phyloP scores from a whole-genome alignment of 352 stramenopile genomes.

The Phytophthora tentaculata region DNA sequence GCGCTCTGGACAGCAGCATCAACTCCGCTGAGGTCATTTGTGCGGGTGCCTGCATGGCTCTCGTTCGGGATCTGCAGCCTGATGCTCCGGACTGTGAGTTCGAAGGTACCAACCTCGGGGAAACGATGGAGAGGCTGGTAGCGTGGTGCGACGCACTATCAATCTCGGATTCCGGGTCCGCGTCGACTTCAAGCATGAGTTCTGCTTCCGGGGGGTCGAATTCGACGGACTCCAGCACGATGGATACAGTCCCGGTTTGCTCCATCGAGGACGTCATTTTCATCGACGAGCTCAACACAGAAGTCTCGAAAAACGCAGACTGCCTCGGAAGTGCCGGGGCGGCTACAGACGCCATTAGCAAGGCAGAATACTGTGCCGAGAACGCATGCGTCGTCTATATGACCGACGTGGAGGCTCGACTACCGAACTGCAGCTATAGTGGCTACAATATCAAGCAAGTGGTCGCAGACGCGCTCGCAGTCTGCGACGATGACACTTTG shows the following conservation, averaged over 20 bases:
- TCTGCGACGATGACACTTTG: constrained; percentile 13
- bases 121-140: constrained; percentile 7
- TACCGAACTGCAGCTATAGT: constrained; percentile 21
- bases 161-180: neutral
- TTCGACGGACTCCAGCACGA: neutral
- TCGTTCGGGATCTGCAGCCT: constrained; percentile 15
- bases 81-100: constrained; percentile 24
- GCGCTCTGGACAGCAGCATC: constrained; percentile 14
- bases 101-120: constrained; percentile 19
- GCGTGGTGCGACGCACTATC: constrained; percentile 7
- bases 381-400: constrained; percentile 18
- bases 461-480: constrained; percentile 5
- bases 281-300: neutral
- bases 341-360: neutral
- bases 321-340: constrained; percentile 25
- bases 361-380: constrained; percentile 7
- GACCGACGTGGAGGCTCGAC: constrained; percentile 9
- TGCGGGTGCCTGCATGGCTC: constrained; percentile 15
- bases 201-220: neutral
- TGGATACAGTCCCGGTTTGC: neutral
- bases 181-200: constrained; percentile 5
- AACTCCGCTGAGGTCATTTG: constrained; percentile 15
- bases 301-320: constrained; percentile 7
- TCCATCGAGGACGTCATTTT: neutral
- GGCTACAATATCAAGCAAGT: constrained; percentile 21